phyloP scores from a whole-genome alignment of 371 early-diverging fungal species.

The Rhizopus microsporus region DNA sequence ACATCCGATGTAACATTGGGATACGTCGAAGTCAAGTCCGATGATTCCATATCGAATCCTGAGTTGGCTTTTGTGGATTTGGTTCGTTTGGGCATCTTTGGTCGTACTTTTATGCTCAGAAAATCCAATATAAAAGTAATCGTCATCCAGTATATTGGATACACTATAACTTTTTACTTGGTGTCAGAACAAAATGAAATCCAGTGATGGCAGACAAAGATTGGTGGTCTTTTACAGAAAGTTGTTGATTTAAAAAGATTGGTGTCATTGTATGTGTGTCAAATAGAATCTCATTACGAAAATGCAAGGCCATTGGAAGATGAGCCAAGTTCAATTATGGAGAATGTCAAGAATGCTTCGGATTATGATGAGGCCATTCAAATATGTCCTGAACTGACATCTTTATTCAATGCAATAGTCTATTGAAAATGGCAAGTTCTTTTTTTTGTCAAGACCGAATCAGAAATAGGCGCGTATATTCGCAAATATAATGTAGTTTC shows the following conservation, averaged over 20 bases:
- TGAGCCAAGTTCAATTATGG: slow-evolving; percentile 4
- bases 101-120: slow-evolving; percentile 10
- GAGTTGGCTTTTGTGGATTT: slow-evolving; percentile 17
- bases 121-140: slow-evolving; percentile 11
- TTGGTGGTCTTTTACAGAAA: slow-evolving; percentile 7
- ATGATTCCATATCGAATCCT: slow-evolving; percentile 12
- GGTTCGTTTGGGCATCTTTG: slow-evolving; percentile 11
- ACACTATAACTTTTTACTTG: slow-evolving; percentile 15
- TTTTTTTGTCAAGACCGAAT: too few relatives aligned
- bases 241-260: slow-evolving; percentile 3
- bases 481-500: too few relatives aligned
- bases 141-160: slow-evolving; percentile 13
- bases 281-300: slow-evolving; percentile 6
- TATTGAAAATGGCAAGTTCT: too few relatives aligned
- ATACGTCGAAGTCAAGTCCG: slow-evolving; percentile 8
- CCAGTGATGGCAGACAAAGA: slow-evolving; percentile 13
- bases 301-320: slow-evolving; percentile 8
- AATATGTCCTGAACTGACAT: too few relatives aligned
- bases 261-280: slow-evolving; percentile 4
- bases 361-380: too few relatives aligned
- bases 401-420: too few relatives aligned
- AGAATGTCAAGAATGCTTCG: background rate
- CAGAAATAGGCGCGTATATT: too few relatives aligned
- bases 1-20: slow-evolving; percentile 4
- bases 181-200: slow-evolving; percentile 10